Conservation (phyloP, 2,329 filamentous ascomycete species). For the Trichoderma koningii region DNA sequence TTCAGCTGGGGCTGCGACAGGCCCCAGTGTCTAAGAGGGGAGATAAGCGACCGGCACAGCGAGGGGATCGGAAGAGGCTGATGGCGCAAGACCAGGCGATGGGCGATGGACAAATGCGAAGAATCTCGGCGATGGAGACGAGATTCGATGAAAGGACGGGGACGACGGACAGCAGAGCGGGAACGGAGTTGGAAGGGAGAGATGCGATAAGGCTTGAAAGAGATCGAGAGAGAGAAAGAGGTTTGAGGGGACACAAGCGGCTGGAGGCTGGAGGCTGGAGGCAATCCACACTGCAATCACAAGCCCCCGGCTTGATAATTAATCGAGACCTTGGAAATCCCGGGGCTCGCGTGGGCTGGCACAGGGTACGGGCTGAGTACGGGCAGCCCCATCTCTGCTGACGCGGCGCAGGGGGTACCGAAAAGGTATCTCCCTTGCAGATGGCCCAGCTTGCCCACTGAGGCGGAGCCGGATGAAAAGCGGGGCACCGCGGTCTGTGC, state of each 20-base stretch:
- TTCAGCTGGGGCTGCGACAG: slow-evolving; percentile 17
- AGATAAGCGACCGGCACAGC: slow-evolving; percentile 13
- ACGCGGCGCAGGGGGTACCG: slow-evolving; percentile 13
- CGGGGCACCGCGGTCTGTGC: neutral
- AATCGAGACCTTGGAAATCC: slow-evolving; percentile 14
- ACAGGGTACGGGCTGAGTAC: slow-evolving; percentile 14
- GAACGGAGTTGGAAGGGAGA: neutral
- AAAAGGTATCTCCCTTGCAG: slow-evolving; percentile 17
- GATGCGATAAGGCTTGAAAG: slow-evolving; percentile 22
- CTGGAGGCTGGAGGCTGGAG: slow-evolving; percentile 11
- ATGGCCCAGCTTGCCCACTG: neutral
- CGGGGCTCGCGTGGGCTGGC: slow-evolving; percentile 22
- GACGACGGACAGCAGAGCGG: slow-evolving; percentile 1
- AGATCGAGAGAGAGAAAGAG: neutral
- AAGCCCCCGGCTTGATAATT: slow-evolving; percentile 26
- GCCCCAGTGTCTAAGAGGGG: slow-evolving; percentile 1
- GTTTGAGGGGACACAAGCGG: neutral
- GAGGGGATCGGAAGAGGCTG: neutral
- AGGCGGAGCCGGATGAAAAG: slow-evolving; percentile 22
- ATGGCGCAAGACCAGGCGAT: neutral
- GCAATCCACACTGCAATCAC: slow-evolving; percentile 11
- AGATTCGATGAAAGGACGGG: neutral
- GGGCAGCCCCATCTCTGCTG: neutral
- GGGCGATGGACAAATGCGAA: neutral
- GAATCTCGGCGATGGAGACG: neutral